Conservation (phyloP, 1,284 basidiomycete species). For the Trichosporon asahii region DNA sequence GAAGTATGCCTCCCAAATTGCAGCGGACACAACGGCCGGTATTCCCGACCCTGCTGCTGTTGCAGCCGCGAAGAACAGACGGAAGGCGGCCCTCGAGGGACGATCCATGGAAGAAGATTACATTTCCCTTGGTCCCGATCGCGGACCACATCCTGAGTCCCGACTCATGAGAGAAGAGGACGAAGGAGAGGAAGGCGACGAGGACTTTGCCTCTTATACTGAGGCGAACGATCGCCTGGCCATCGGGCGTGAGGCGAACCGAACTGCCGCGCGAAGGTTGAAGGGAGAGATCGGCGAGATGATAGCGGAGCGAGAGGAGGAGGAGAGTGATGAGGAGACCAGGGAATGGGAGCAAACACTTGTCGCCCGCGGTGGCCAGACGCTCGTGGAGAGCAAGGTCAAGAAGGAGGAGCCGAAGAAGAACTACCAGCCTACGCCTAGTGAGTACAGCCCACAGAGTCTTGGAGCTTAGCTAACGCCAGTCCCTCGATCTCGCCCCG, state of each 20-base stretch:
- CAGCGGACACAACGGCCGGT: constrained; percentile 53
- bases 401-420: constrained; percentile 15
- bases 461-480: constrained; percentile 49
- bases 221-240: constrained; percentile 81
- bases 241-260: constrained; percentile 77
- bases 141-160: constrained; percentile 76
- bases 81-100: constrained; percentile 61
- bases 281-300: constrained; percentile 76
- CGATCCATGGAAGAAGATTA: constrained; percentile 64
- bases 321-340: constrained; percentile 67
- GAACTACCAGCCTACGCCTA: constrained; percentile 69
- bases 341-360: constrained; percentile 73
- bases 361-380: constrained; percentile 17
- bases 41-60: constrained; percentile 77
- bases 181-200: constrained; percentile 86
- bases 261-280: constrained; percentile 66
- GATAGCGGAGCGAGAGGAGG: constrained; percentile 80
- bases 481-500: constrained; percentile 54
- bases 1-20: constrained; percentile 47
- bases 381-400: not conserved
- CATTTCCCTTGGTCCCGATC: constrained; percentile 62
- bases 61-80: constrained; percentile 70
- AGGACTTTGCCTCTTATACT: constrained; percentile 86
- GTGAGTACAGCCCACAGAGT: constrained; percentile 55
- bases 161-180: constrained; percentile 86